Base-by-base conservation (phyloP, 2,329 filamentous ascomycete genomes). In the Cladobotryum mycophilum region DNA sequence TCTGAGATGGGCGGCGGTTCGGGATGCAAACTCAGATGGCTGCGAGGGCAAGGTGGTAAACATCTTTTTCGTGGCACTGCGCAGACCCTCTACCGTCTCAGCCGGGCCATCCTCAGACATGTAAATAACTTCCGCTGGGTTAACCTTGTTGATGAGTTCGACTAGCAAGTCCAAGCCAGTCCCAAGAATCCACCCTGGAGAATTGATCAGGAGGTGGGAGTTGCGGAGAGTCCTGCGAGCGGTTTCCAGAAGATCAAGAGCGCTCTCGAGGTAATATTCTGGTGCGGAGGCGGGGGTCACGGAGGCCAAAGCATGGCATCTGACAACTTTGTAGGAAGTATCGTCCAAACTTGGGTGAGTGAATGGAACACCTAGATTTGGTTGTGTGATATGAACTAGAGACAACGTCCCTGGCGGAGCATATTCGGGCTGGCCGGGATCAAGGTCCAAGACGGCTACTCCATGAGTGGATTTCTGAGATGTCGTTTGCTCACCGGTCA, bases 391-490 rank as follows among this genome's bases (percentile, higher is more conserved):
- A 25, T 79, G 73, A 13, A 84, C 70, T 4, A 92, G 77, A 1
- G 86, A 87, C 17, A 92, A 61, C 13, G 85, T 82, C 1, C 88
- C 87, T 1, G 84, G 79, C 1, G 84, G 76, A 0, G 79, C 80
- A 62, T 86, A 90, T 61, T 91, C 88, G 3, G 88, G 86, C 60
- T 90, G 87, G 0, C 84, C 85, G 1, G 86, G 85, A 61, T 93
- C 88, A 9, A 92, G 73, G 58, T 93, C 88, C 6, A 93, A 74
- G n/a, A 86, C 71, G 49, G 74, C 76, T 22, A 85, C 71, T 14
- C 62, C 61, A 9, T 53, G 58, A 36, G 58, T 13, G 14, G 22
- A 22, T 17, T 55, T 55, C 4, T 44, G 45, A 15, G 46, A 45
- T 13, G 49, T 58, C 7, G 17, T 12, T 13, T 41, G 14, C 15